A percentile compares a stretch with the other conserved stretches of the same genome.
Evolutionary conservation across 2,329 filamentous ascomycete genomes (phyloP).

Genomic region (Pseudogymnoascus sp.): DNA sequence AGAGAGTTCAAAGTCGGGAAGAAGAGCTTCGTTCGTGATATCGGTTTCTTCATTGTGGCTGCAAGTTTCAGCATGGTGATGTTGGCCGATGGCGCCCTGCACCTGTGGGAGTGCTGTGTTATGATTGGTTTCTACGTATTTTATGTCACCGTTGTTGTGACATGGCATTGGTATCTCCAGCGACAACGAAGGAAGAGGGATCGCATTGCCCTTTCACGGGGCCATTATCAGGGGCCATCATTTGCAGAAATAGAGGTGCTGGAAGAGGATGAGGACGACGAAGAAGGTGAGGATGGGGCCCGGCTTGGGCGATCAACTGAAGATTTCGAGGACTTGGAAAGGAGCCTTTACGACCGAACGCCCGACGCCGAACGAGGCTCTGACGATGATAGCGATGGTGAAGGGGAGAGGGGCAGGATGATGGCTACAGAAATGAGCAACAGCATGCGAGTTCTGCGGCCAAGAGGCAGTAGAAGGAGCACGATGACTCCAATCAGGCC

Average conservation of each 20-base stretch:
- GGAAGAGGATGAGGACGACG: constrained; percentile 57
- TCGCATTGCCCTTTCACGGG: constrained; percentile 62
- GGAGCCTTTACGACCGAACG: constrained; percentile 31
- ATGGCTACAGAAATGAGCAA: constrained; percentile 76
- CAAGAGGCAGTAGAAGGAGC: constrained; percentile 55
- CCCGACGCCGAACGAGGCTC: constrained; percentile 28
- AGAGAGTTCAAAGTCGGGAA: constrained; percentile 85
- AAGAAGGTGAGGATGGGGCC: constrained; percentile 43
- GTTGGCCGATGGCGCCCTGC: constrained; percentile 72
- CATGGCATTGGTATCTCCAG: constrained; percentile 81
- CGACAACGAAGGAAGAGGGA: constrained; percentile 51
- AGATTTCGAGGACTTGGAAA: constrained; percentile 25
- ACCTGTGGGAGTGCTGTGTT: constrained; percentile 77
- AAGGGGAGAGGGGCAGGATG: constrained; percentile 51
- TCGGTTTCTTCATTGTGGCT: constrained; percentile 83
- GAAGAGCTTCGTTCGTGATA: constrained; percentile 83
- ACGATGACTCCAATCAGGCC: constrained; percentile 82
- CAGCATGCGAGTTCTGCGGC: constrained; percentile 82
- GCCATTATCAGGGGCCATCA: constrained; percentile 58
- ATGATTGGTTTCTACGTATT: constrained; percentile 92
- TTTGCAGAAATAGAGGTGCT: constrained; percentile 45
- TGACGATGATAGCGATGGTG: constrained; percentile 36
- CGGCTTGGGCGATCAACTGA: constrained; percentile 15
- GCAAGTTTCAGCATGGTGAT: constrained; percentile 82
- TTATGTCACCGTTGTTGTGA: constrained; percentile 81